Conservation (phyloP, 2,329 filamentous ascomycete genomes). For the Orbilia quercus region DNA sequence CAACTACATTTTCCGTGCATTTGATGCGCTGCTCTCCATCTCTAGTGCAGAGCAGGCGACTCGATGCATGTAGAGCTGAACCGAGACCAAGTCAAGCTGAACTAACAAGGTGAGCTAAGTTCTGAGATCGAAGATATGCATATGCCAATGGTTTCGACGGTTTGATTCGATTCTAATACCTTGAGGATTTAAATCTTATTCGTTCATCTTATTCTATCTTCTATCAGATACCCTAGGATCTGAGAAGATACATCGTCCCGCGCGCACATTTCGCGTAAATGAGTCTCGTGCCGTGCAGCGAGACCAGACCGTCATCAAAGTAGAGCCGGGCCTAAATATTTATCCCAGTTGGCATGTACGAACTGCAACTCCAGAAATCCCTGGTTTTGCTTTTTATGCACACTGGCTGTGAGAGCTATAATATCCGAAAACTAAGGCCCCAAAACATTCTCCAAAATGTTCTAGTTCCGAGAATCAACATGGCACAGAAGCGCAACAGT, state of each 20-base stretch:
- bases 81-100: too few species aligned
- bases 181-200: neutral
- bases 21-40: conserved; percentile 2
- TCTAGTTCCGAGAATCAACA: neutral
- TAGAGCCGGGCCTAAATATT: neutral
- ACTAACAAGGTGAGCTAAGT: too few species aligned
- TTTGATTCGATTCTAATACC: neutral
- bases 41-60: too few species aligned
- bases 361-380: neutral
- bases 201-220: neutral
- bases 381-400: too few species aligned
- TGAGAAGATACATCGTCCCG: neutral
- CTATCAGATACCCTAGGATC: neutral
- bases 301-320: too few species aligned
- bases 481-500: conserved; percentile 1
- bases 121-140: too few species aligned
- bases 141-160: too few species aligned
- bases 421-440: too few species aligned
- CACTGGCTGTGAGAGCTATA: too few species aligned
- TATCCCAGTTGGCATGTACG: neutral
- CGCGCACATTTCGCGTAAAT: neutral
- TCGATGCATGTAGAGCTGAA: too few species aligned
- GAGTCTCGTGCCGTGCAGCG: neutral
- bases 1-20: neutral
- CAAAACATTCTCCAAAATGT: too few species aligned